A percentile compares a stretch with the other conserved stretches of the same genome.
phyloP scores from a whole-genome alignment of 768 basidiomycete genomes.

The Omphalotus guepiniiformis region DNA sequence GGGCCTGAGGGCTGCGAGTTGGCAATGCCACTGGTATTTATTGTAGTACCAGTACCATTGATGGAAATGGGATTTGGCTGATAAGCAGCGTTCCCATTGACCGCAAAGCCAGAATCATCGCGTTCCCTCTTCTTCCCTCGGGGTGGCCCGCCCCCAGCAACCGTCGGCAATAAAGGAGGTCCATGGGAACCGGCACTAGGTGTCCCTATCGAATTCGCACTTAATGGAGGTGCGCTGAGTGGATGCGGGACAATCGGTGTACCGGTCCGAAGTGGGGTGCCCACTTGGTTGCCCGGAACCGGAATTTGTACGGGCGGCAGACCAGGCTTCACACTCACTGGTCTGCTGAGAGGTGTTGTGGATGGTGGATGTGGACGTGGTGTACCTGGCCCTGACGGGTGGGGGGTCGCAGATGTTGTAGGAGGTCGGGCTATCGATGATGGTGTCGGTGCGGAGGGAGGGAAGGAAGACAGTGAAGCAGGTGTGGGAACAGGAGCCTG shows the following conservation, averaged over 20 bases:
- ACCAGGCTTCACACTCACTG: slow-evolving; percentile 15
- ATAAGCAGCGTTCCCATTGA: slow-evolving; percentile 2
- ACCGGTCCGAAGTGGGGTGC: slow-evolving; percentile 12
- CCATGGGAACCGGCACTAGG: slow-evolving; percentile 13
- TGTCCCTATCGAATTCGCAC: slow-evolving; percentile 10
- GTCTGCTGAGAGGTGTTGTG: slow-evolving; percentile 13
- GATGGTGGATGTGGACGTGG: slow-evolving; percentile 27
- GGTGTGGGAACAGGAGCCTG: slow-evolving; percentile 26
- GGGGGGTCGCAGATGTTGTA: slow-evolving; percentile 20
- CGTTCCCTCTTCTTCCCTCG: slow-evolving; percentile 18
- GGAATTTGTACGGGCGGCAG: slow-evolving; percentile 21
- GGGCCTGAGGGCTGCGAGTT: too few species aligned
- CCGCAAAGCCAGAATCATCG: slow-evolving; percentile 1
- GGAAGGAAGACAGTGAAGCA: slow-evolving; percentile 22
- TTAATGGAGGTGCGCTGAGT: slow-evolving; percentile 15
- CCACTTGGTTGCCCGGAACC: slow-evolving; percentile 13
- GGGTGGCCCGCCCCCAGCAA: slow-evolving; percentile 17
- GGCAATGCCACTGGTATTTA: slow-evolving; percentile 16
- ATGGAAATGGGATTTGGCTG: background rate
- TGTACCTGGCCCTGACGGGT: slow-evolving; percentile 18
- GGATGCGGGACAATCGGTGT: slow-evolving; percentile 15
- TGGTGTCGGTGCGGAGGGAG: slow-evolving; percentile 22
- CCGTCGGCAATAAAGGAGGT: slow-evolving; percentile 9
- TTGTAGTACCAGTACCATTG: background rate
- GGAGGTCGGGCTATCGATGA: slow-evolving; percentile 28